Evolutionary conservation across 1,284 basidiomycete species (phyloP), one percentile per base, ranked within the genome.

Genomic region (Rhodotorula mucilaginosa): DNA sequence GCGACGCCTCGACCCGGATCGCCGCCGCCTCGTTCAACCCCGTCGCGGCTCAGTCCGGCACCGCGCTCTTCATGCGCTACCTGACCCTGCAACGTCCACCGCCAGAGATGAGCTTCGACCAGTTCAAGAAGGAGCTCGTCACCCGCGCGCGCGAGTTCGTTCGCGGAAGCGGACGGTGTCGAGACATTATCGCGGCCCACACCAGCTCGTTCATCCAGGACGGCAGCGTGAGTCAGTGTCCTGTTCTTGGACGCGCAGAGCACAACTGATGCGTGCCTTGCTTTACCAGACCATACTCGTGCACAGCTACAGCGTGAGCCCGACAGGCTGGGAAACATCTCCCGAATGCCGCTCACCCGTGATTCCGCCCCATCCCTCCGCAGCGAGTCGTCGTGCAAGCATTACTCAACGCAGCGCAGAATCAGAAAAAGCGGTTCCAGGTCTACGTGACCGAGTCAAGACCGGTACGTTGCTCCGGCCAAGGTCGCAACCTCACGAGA

Each of bases 391-490:
- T 99, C 61, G 91, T 97, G 84, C 90, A 93, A 82, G 90, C 95
- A 26, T 86, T 99, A 63, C 85, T 98, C 63, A 86, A 89, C 73
- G 81, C 82, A 2, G 94, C 95, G 12, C 90, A 96, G 81, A 86
- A 90, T 79, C 82, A 83, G 74, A 88, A 88, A 80, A 98, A 97
- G 83, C 87, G 94, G 67, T 93, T 99, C 82, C 92, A 90, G 79
- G 96, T 99, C 58, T 99, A 94, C 81, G 97, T 99, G 66, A 97
- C 97, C 67, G 93, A 97, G 86, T 92, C 92, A 51, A 86, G 93
- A 75, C 94, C 93, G 77, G 87, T 88, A 80, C 89, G 90, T 84
- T 13, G 46, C 0, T 23, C 31, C 26, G 19, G 44, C 52, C 8
- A 8, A 15, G 23, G 23, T 5, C 10, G 8, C 26, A 13, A 3